phyloP scores from a whole-genome alignment of 2,329 filamentous ascomycete species.

The Rhytidhysteron rufulum region DNA sequence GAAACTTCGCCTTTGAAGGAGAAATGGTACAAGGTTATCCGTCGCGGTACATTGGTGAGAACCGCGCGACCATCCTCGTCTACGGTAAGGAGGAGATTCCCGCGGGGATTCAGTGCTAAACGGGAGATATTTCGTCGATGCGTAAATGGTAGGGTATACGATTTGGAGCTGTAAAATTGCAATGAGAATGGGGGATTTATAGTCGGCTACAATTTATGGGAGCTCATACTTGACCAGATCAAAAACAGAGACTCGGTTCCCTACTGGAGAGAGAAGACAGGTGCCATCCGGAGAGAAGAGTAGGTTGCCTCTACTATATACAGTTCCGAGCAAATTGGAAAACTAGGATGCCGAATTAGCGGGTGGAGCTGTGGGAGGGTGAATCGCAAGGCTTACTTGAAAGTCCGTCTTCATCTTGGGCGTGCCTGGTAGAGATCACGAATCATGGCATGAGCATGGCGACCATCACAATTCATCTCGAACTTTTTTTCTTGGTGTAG shows the following conservation, averaged over 20 bases:
- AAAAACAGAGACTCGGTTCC: constrained; percentile 93
- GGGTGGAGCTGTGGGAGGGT: neutral
- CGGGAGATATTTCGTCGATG: constrained; percentile 91
- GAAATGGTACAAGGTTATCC: constrained; percentile 88
- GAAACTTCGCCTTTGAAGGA: constrained; percentile 84
- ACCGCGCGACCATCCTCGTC: constrained; percentile 95
- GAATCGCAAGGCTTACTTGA: constrained; percentile 60
- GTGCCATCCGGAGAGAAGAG: constrained; percentile 95
- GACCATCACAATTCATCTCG: constrained; percentile 16
- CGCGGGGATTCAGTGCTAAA: constrained; percentile 82
- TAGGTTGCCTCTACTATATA: constrained; percentile 97
- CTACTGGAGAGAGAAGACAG: constrained; percentile 91
- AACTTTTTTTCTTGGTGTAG: constrained; percentile 31
- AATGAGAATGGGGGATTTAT: neutral
- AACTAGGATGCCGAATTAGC: constrained; percentile 61
- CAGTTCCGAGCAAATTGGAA: constrained; percentile 95
- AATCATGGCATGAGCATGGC: constrained; percentile 17
- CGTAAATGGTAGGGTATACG: constrained; percentile 80
- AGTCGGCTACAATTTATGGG: neutral
- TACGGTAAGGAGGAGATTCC: constrained; percentile 86
- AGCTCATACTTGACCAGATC: constrained; percentile 81
- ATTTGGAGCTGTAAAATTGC: constrained; percentile 66
- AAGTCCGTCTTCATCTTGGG: constrained; percentile 95
- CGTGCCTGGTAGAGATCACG: constrained; percentile 3
- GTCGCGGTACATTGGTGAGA: constrained; percentile 81